Conservation (phyloP, 148 eudicot species). For the Silene uniflora region DNA sequence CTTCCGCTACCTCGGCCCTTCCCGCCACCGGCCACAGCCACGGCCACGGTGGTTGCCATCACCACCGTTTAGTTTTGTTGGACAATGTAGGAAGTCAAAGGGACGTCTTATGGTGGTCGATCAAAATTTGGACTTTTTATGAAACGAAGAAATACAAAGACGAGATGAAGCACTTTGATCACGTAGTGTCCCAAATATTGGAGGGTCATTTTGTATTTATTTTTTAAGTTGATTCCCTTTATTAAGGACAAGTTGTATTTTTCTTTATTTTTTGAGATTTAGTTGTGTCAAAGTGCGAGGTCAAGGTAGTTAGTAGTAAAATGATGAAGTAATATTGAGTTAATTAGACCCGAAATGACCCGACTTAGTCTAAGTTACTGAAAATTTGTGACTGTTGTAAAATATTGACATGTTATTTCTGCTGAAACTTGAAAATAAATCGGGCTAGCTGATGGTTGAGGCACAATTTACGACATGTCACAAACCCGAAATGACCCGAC, state of each 20-base stretch:
- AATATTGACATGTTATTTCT: too few relatives aligned
- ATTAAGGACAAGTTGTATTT: not conserved
- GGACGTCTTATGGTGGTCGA: not conserved
- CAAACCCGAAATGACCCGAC: too few relatives aligned
- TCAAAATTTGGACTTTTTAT: not conserved
- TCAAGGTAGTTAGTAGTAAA: not conserved
- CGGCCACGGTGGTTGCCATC: conserved; percentile 48
- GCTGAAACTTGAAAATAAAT: too few relatives aligned
- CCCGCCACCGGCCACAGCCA: conserved; percentile 55
- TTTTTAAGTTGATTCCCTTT: not conserved
- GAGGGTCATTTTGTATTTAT: not conserved
- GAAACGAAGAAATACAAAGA: not conserved
- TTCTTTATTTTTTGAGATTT: not conserved
- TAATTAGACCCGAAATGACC: too few relatives aligned
- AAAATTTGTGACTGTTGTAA: too few relatives aligned
- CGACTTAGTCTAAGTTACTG: too few relatives aligned
- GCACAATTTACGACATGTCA: too few relatives aligned
- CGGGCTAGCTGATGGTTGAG: too few relatives aligned
- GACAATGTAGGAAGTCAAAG: not conserved
- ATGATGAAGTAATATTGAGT: not conserved
- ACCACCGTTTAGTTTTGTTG: not conserved
- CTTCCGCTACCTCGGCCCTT: conserved; percentile 53
- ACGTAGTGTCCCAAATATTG: not conserved
- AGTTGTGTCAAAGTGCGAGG: not conserved
- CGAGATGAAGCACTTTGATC: not conserved